Conservation (phyloP, 2,329 filamentous ascomycete genomes). For the Botrytis sinoallii region DNA sequence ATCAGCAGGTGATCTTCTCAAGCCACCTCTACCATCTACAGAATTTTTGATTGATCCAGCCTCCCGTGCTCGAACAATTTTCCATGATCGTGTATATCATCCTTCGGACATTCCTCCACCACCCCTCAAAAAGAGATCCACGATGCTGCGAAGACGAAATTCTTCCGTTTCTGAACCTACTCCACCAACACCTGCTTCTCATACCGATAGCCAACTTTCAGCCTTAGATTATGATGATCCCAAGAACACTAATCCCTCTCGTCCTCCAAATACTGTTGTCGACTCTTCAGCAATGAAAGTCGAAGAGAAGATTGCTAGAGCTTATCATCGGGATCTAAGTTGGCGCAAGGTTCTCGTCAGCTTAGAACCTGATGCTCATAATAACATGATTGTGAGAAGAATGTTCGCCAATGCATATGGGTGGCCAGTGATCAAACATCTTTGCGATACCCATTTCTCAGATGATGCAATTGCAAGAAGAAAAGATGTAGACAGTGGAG, state of each 20-base stretch:
- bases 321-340: slow-evolving; percentile 85
- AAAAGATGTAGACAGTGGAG: slow-evolving; percentile 64
- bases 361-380: slow-evolving; percentile 94
- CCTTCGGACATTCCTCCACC: slow-evolving; percentile 88
- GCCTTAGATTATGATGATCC: slow-evolving; percentile 53
- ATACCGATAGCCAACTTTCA: slow-evolving; percentile 45
- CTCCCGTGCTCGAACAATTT: slow-evolving; percentile 82
- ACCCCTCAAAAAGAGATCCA: slow-evolving; percentile 56
- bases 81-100: slow-evolving; percentile 94
- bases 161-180: slow-evolving; percentile 19
- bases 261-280: slow-evolving; percentile 46
- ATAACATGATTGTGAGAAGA: slow-evolving; percentile 94
- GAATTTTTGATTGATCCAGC: slow-evolving; percentile 83
- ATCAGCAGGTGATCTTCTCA: slow-evolving; percentile 86
- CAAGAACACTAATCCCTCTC: slow-evolving; percentile 46
- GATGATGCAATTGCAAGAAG: slow-evolving; percentile 65
- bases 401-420: slow-evolving; percentile 98
- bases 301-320: slow-evolving; percentile 95
- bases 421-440: slow-evolving; percentile 93
- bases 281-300: slow-evolving; percentile 76
- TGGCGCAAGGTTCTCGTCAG: slow-evolving; percentile 98
- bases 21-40: slow-evolving; percentile 77
- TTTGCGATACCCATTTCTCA: slow-evolving; percentile 92
- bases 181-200: slow-evolving; percentile 33
- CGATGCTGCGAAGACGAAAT: slow-evolving; percentile 26